These are phyloP conservation scores for Liriodendron chinense DNA, from an alignment of 164 flowering plant genomes.

Conservation along the genomic window DNA sequence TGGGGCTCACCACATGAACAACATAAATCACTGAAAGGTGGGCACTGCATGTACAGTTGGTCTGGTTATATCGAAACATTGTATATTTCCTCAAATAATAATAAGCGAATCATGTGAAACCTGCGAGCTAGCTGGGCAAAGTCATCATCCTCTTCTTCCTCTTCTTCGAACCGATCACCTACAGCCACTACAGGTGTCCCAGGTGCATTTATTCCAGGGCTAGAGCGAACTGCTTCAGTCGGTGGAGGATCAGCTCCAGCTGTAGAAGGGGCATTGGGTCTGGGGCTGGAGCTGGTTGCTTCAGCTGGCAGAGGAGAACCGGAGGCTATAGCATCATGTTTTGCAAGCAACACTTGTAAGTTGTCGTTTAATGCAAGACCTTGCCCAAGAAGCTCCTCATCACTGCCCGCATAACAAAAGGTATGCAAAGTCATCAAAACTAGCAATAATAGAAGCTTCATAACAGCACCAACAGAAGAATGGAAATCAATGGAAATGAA, in stretches of 20 bases:
- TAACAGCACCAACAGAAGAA: too few species aligned
- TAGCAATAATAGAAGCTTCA: too few species aligned
- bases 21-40: background rate
- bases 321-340: conserved; percentile 84
- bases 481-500: too few species aligned
- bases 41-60: too few species aligned
- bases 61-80: too few species aligned
- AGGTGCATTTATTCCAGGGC: conserved; percentile 24
- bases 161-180: conserved; percentile 39
- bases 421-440: background rate
- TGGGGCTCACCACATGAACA: background rate
- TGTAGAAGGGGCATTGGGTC: conserved; percentile 20
- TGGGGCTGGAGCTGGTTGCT: conserved; percentile 25
- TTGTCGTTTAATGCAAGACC: conserved; percentile 84
- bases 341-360: conserved; percentile 72
- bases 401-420: conserved; percentile 42
- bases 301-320: conserved; percentile 59
- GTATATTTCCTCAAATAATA: too few species aligned
- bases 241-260: conserved; percentile 23
- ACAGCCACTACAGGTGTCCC: conserved; percentile 17
- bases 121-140: conserved; percentile 87
- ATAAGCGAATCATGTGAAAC: conserved; percentile 24
- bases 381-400: conserved; percentile 78
- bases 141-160: conserved; percentile 91
- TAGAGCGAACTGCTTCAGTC: conserved; percentile 18